These are phyloP conservation scores for Tieghemostelium lacteum DNA, from an alignment of 78 protist genomes.

Conservation along the genomic window DNA sequence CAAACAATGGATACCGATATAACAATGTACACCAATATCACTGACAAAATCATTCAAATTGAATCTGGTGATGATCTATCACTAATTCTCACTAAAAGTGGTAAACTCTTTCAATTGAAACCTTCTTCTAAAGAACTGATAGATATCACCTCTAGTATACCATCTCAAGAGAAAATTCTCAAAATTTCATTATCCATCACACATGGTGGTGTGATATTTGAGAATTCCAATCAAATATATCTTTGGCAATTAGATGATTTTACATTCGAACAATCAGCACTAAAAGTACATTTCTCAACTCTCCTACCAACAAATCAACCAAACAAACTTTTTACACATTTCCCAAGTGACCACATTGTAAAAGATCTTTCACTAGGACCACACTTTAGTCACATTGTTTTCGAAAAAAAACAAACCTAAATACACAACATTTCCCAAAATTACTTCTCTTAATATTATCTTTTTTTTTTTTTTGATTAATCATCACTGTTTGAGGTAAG, in stretches of 20 bases:
- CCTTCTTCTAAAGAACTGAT: too few relatives aligned
- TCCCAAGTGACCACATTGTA: conserved; percentile 44
- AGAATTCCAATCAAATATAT: conserved; percentile 12
- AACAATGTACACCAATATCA: not conserved
- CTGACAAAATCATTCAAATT: conserved; percentile 8
- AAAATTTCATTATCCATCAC: conserved; percentile 13
- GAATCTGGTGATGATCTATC: conserved; percentile 32
- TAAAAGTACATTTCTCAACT: conserved; percentile 6
- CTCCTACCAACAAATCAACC: not conserved
- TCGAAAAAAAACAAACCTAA: too few relatives aligned
- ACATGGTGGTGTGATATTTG: conserved; percentile 24
- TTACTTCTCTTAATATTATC: too few relatives aligned
- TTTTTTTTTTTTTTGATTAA: too few relatives aligned
- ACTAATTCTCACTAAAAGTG: conserved; percentile 28
- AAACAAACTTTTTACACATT: conserved; percentile 2
- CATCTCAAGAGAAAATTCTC: too few relatives aligned
- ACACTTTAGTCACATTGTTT: conserved; percentile 28
- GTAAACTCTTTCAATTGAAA: conserved; percentile 26
- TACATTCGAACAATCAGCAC: not conserved
- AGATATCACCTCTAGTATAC: too few relatives aligned
- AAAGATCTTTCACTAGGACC: conserved; percentile 38
- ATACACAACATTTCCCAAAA: too few relatives aligned
- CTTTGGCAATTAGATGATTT: conserved; percentile 48
- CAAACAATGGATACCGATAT: not conserved
- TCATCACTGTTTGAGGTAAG: too few relatives aligned